These are phyloP conservation scores for Penicillium sp. DNA, from an alignment of 2,329 filamentous ascomycete species.

Conservation along the genomic window DNA sequence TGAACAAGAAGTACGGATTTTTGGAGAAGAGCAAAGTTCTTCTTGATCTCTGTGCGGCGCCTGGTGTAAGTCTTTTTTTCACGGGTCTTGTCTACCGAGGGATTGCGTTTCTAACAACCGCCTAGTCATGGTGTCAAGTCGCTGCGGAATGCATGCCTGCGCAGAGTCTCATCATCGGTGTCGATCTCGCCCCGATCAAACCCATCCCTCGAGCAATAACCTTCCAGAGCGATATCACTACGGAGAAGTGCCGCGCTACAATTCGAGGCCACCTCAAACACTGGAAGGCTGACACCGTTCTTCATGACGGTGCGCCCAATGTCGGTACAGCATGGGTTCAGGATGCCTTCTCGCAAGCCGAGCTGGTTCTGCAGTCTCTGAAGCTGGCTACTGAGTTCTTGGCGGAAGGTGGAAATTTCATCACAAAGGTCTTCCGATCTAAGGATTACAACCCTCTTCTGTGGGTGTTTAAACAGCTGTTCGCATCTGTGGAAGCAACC, in stretches of 20 bases:
- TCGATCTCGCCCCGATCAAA: slow-evolving; percentile 93
- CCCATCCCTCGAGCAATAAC: slow-evolving; percentile 88
- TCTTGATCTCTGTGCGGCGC: slow-evolving; percentile 94
- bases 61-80: slow-evolving; percentile 60
- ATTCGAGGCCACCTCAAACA: slow-evolving; percentile 87
- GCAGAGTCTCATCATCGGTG: slow-evolving; percentile 84
- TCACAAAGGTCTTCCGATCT: slow-evolving; percentile 94
- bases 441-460: slow-evolving; percentile 95
- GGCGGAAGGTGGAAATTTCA: slow-evolving; percentile 81
- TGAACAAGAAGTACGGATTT: slow-evolving; percentile 99
- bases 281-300: slow-evolving; percentile 90
- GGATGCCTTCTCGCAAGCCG: slow-evolving; percentile 96
- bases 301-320: slow-evolving; percentile 96
- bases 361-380: slow-evolving; percentile 82
- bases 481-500: slow-evolving; percentile 90
- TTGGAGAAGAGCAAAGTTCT: slow-evolving; percentile 94
- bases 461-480: slow-evolving; percentile 97
- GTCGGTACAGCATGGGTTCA: slow-evolving; percentile 98
- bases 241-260: slow-evolving; percentile 88
- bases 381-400: slow-evolving; percentile 94
- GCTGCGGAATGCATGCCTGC: slow-evolving; percentile 91
- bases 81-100: background rate
- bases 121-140: slow-evolving; percentile 88
- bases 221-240: slow-evolving; percentile 97
- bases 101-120: slow-evolving; percentile 18